Base-by-base conservation (phyloP, 1,284 basidiomycete species). In the Moniliella sp. region DNA sequence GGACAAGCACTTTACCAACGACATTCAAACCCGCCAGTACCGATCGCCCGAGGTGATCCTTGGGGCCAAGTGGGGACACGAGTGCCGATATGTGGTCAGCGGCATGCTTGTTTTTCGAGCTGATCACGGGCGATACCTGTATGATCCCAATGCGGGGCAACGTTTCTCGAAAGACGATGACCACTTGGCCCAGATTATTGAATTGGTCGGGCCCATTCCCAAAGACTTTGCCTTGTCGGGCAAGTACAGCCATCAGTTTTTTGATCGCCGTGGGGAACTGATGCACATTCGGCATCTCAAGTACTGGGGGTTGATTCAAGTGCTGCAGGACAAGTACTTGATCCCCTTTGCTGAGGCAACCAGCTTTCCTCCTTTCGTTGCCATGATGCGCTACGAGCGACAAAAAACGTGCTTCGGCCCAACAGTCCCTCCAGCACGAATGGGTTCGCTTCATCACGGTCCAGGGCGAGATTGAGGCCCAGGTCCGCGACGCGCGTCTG, bases 1-100 rank as follows among this genome's bases (percentile, higher is more conserved):
- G 15, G 78, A 86, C 52, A 77, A 84, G 39, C 82, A 86, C 54
- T 86, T 86, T 43, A 88, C 81, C n/a, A n/a, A n/a, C n/a, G n/a
- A n/a, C n/a, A n/a, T n/a, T n/a, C n/a, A n/a, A n/a, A n/a, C n/a
- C n/a, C 67, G 88, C 42, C 88, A 94, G 57, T 94, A 94, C 60
- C 75, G 88, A 21, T 86, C 81, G 66, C 88, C 0, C 88, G n/a
- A 97, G 61, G 88, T 93, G 33, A 88, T 97, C 35, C 66, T 97
- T 2, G 88, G 86, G 27, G 78, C 81, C 25, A 81, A 84, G 53
- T 97, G n/a, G 86, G 86, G 81, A 82, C 11, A 70, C 81, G 4
- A 82, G 76, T 46, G 84, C 83, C 14, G 88, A 97, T 63, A 74
- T 91, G 28, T 97, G 88, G 88, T 84, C 79, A 50, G 78, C 91